These are phyloP conservation scores for Nicotiana knightiana DNA, from an alignment of 257 asterid species.

Conservation along the genomic window DNA sequence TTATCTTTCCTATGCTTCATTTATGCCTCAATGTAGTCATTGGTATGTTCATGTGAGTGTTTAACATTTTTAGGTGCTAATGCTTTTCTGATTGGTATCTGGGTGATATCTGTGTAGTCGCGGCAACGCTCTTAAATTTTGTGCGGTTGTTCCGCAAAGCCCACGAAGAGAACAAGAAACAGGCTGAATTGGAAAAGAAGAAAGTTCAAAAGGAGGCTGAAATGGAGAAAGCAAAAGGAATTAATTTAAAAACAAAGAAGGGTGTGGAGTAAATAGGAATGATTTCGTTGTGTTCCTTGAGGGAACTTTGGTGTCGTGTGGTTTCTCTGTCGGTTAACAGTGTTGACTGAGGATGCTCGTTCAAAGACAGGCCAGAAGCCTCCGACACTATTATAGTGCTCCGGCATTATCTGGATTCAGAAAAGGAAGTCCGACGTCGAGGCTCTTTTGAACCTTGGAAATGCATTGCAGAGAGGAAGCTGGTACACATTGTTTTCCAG, in stretches of 20 bases:
- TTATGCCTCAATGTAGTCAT: too few species aligned
- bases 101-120: conserved; percentile 44
- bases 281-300: conserved; percentile 13
- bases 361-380: conserved; percentile 15
- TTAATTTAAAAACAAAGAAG: conserved; percentile 33
- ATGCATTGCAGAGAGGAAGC: conserved; percentile 18
- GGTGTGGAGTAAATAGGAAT: conserved; percentile 37
- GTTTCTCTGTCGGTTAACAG: neutral
- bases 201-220: conserved; percentile 87
- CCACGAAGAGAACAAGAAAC: conserved; percentile 85
- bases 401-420: conserved; percentile 18
- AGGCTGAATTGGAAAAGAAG: conserved; percentile 90
- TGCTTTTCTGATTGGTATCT: neutral
- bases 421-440: conserved; percentile 15
- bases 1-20: too few species aligned
- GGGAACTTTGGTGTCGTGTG: conserved; percentile 9
- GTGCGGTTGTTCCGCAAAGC: conserved; percentile 81
- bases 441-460: conserved; percentile 27
- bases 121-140: conserved; percentile 76
- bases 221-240: conserved; percentile 60
- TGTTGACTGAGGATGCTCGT: neutral
- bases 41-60: neutral
- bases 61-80: neutral
- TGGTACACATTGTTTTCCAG: neutral
- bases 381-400: conserved; percentile 16